These are phyloP conservation scores for Suillus fuscotomentosus DNA, from an alignment of 768 basidiomycete genomes.

Conservation along the genomic window DNA sequence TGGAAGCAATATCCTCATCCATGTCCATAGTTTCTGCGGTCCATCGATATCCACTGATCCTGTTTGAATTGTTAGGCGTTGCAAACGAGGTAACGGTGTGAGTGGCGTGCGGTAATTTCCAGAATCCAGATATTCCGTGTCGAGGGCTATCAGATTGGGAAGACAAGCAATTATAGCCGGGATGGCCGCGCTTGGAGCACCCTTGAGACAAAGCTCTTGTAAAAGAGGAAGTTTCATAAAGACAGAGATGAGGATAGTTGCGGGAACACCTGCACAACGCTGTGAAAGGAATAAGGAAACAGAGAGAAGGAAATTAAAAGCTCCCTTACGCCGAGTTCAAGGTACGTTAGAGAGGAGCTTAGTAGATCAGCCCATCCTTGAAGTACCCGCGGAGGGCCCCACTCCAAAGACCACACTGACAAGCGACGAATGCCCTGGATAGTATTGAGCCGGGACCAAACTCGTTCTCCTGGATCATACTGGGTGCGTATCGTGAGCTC, in stretches of 20 bases:
- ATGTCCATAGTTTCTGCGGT: conserved; percentile 28
- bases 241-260: conserved; percentile 59
- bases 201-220: conserved; percentile 59
- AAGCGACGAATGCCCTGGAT: conserved; percentile 53
- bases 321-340: conserved; percentile 64
- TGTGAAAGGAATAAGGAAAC: conserved; percentile 21
- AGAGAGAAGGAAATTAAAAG: background rate
- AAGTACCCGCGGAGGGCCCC: conserved; percentile 57
- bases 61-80: conserved; percentile 22
- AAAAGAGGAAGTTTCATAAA: conserved; percentile 58
- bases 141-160: conserved; percentile 56
- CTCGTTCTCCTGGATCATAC: conserved; percentile 52
- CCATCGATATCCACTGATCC: conserved; percentile 28
- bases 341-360: conserved; percentile 53
- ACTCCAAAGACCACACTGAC: conserved; percentile 65
- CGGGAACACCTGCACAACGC: conserved; percentile 61
- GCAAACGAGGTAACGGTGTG: conserved; percentile 25
- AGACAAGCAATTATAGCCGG: conserved; percentile 57
- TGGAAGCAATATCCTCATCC: conserved; percentile 27
- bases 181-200: conserved; percentile 56
- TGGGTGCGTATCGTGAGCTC: conserved; percentile 55
- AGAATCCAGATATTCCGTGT: conserved; percentile 56
- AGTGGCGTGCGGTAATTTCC: conserved; percentile 26
- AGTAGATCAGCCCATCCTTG: conserved; percentile 60
- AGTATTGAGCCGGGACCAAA: conserved; percentile 54